A percentile compares a stretch with the other conserved stretches of the same genome.
Evolutionary conservation across 2,329 filamentous ascomycete genomes (phyloP).

Genomic region (Pseudopyrenochaeta lycopersici): DNA sequence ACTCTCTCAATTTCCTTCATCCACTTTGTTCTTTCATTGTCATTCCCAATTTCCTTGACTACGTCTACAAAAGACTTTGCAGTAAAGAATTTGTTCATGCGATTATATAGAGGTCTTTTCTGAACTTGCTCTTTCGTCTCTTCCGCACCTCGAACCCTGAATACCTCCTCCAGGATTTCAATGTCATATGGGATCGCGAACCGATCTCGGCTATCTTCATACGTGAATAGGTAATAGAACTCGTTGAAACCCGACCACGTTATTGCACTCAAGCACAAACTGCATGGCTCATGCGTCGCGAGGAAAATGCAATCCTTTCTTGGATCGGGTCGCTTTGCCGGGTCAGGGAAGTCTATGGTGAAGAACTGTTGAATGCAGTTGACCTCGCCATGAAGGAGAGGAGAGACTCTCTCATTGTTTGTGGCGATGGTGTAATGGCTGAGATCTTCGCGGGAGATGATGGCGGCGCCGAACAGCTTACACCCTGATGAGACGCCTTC

Average conservation of each 20-base stretch:
- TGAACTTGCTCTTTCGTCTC: conserved; percentile 41
- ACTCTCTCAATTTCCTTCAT: conserved; percentile 56
- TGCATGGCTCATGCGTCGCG: conserved; percentile 68
- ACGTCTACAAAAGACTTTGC: conserved; percentile 28
- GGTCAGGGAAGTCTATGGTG: conserved; percentile 40
- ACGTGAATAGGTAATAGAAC: conserved; percentile 68
- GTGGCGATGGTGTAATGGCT: conserved; percentile 60
- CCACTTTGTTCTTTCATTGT: conserved; percentile 18
- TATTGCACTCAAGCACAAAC: conserved; percentile 66
- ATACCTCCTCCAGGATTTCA: conserved; percentile 65
- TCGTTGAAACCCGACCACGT: conserved; percentile 66
- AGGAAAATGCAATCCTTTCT: conserved; percentile 65
- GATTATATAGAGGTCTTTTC: conserved; percentile 61
- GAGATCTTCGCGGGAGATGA: conserved; percentile 57
- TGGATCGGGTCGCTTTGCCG: conserved; percentile 49
- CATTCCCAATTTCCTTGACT: conserved; percentile 24
- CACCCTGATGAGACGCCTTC: conserved; percentile 61
- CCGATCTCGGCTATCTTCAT: conserved; percentile 65
- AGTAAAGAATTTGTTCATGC: conserved; percentile 64
- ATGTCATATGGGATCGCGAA: conserved; percentile 67
- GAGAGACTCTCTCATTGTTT: conserved; percentile 65
- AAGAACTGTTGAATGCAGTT: conserved; percentile 69
- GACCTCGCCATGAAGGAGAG: conserved; percentile 67
- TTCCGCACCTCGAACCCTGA: conserved; percentile 55
- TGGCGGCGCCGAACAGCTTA: conserved; percentile 67